Evolutionary conservation across 2,329 filamentous ascomycete species (phyloP).

Genomic region (Ophiostoma perfectum): DNA sequence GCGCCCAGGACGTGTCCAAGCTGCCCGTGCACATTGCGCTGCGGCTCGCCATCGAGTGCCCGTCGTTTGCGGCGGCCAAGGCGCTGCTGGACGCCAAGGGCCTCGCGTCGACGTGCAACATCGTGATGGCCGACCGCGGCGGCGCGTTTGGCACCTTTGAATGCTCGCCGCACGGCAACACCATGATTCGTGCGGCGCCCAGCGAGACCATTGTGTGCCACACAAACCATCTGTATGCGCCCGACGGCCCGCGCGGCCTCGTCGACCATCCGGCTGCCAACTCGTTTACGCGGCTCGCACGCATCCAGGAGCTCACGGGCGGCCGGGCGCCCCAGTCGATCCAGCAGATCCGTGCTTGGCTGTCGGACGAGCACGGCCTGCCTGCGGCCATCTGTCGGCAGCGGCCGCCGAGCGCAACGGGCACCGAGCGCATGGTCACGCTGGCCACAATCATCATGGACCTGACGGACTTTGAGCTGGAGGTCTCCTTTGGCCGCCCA

Average conservation of each 20-base stretch:
- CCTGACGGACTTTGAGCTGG: constrained; percentile 12
- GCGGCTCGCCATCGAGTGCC: constrained; percentile 8
- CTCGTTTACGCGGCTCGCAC: constrained; percentile 17
- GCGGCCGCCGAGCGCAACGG: constrained; percentile 1
- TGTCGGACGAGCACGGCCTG: constrained; percentile 16
- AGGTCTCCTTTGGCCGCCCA: constrained; percentile 20
- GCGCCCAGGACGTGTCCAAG: constrained; percentile 7
- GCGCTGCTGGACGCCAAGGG: background rate
- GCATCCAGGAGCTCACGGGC: constrained; percentile 12
- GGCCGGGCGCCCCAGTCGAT: background rate
- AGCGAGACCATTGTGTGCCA: constrained; percentile 12
- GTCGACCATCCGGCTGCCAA: constrained; percentile 17
- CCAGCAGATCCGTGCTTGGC: constrained; percentile 5
- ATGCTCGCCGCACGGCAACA: constrained; percentile 17
- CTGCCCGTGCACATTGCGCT: constrained; percentile 20
- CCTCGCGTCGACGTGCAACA: constrained; percentile 14
- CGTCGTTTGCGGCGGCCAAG: constrained; percentile 3
- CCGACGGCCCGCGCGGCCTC: background rate
- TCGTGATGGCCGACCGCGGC: constrained; percentile 15
- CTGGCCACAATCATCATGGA: constrained; percentile 21
- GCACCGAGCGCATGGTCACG: constrained; percentile 20
- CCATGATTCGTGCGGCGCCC: background rate
- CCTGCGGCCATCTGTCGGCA: constrained; percentile 17
- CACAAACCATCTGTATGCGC: constrained; percentile 17
- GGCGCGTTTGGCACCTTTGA: constrained; percentile 14